phyloP scores from a whole-genome alignment of 2,329 filamentous ascomycete species.

The Paraphaeosphaeria minitans region DNA sequence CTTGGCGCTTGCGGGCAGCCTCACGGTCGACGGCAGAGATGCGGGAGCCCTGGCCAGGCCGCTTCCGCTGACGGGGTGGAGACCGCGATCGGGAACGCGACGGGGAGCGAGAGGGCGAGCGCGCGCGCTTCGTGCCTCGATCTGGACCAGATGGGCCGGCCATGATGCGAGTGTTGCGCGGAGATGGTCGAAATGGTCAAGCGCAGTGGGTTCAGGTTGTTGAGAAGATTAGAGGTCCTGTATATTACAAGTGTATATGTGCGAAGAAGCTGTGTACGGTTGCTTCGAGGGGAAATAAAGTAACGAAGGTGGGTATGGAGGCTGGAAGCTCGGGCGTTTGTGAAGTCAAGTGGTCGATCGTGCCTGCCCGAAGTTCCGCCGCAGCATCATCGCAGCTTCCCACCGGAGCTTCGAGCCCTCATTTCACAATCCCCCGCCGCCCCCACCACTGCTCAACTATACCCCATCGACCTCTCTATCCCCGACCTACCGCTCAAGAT shows the following conservation, averaged over 20 bases:
- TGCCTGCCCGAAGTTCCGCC: constrained; percentile 8
- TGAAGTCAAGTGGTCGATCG: constrained; percentile 4
- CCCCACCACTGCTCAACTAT: constrained; percentile 12
- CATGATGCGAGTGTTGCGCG: constrained; percentile 21
- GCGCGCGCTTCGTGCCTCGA: constrained; percentile 34
- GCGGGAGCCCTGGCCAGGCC: constrained; percentile 58
- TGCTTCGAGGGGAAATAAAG: constrained; percentile 1
- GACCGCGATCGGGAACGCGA: constrained; percentile 45
- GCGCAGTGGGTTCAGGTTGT: background rate
- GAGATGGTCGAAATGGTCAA: background rate
- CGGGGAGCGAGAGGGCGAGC: constrained; percentile 43
- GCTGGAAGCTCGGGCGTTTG: background rate
- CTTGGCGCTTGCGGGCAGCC: constrained; percentile 63
- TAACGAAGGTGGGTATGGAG: constrained; percentile 3
- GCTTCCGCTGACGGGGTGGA: constrained; percentile 68
- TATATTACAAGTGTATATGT: constrained; percentile 2
- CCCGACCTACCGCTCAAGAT: constrained; percentile 42
- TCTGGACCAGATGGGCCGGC: constrained; percentile 21
- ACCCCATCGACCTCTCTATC: constrained; percentile 1
- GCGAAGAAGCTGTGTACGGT: background rate
- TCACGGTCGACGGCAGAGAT: constrained; percentile 71
- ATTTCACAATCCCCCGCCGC: constrained; percentile 18
- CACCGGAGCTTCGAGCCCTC: constrained; percentile 19
- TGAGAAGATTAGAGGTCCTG: background rate
- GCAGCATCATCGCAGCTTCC: constrained; percentile 17